Evolutionary conservation across 2,329 filamentous ascomycete species (phyloP).

Genomic region (Trichoderma aggressivum): DNA sequence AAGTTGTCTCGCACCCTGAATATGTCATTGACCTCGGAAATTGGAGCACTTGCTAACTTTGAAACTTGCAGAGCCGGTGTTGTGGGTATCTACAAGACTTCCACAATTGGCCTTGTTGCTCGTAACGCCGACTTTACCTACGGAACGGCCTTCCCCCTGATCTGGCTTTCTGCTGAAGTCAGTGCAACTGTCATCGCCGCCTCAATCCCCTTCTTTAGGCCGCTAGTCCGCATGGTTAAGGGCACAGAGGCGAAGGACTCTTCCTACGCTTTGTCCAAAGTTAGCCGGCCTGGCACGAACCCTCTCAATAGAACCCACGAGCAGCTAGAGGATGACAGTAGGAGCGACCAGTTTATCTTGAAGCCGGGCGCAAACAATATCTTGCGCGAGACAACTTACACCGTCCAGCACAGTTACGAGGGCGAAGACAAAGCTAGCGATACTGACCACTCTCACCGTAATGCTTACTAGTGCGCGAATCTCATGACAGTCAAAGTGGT

Average conservation of each 20-base stretch:
- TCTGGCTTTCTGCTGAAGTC: background rate
- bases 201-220: background rate
- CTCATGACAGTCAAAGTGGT: background rate
- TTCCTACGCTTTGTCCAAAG: background rate
- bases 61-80: background rate
- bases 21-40: background rate
- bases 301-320: background rate
- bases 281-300: background rate
- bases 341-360: background rate
- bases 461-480: background rate
- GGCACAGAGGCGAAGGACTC: background rate
- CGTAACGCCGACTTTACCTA: background rate
- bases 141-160: background rate
- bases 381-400: background rate
- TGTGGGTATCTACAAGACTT: background rate
- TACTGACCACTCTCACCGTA: background rate
- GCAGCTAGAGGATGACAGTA: background rate
- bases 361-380: background rate
- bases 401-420: background rate
- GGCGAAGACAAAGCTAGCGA: background rate
- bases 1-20: background rate
- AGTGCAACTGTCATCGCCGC: background rate
- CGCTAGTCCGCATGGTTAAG: background rate
- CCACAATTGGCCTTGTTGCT: background rate
- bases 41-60: background rate